Base-by-base conservation (phyloP, 257 asterid species). In the Fraxinus anomala region DNA sequence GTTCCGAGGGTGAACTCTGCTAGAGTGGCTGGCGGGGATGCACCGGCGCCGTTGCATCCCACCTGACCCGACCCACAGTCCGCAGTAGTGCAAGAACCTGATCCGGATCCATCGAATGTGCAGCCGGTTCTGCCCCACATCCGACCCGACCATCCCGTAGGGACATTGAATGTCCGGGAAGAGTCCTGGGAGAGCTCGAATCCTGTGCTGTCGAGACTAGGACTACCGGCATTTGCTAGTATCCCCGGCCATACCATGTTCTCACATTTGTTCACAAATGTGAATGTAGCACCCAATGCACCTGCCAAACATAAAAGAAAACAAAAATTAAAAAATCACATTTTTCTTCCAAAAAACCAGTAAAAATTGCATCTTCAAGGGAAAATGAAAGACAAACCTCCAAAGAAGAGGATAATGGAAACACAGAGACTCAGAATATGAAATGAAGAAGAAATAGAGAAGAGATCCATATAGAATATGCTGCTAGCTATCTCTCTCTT, bases 111-210 rank as follows among this genome's bases (percentile, higher is more conserved):
- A 63, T 91, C 87, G 81, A 94, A 94, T 16, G 85, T 42, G 81
- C 98, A 94, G 0, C 91, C 93, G 3, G 98, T 94, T 72, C 98
- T 87, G 1, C 82, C 98, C 98, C 98, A 94, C 82, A 94, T 92
- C 10, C 98, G 89, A 59, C 98, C 98, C 69, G 97, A 92, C 98
- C 98, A 94, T 37, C 97, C 98, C 47, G 96, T 81, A 3, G 99
- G 97, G 30, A 97, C 96, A 4, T 72, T 26, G 89, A 94, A 86
- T 19, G 89, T 30, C 10, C 95, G 94, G 71, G 97, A 76, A 49
- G 93, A 80, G 63, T 77, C 96, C 19, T 79, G 82, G 0, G 92
- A 88, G 73, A 94, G 98, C 89, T 94, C 92, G 79, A 94, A 94
- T 51, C 98, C 98, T 65, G 98, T 91, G 89, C 80, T 85, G 68